phyloP scores from a whole-genome alignment of 2,329 filamentous ascomycete species.

The Talaromyces sp. region DNA sequence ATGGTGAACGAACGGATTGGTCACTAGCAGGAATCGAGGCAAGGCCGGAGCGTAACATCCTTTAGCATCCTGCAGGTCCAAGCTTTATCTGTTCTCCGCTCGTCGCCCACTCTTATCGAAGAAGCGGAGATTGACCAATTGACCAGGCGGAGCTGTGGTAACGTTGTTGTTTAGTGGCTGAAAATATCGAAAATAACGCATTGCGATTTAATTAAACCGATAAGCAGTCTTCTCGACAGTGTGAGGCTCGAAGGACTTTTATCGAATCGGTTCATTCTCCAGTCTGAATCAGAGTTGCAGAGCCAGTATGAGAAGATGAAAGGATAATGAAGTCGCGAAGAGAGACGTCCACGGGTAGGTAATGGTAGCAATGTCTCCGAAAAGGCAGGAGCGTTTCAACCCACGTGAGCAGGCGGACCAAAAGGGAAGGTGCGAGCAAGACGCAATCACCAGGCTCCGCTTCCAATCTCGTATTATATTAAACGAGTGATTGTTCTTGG shows the following conservation, averaged over 20 bases:
- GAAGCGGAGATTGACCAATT: background rate
- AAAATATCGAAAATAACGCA: background rate
- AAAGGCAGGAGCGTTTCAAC: background rate
- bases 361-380: no score
- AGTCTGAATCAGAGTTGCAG: no score
- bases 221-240: background rate
- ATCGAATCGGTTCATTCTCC: background rate
- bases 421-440: constrained; percentile 7
- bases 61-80: background rate
- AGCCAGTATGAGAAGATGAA: background rate
- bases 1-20: background rate
- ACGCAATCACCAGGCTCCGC: background rate
- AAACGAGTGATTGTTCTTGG: background rate
- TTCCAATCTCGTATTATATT: background rate
- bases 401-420: background rate
- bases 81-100: background rate
- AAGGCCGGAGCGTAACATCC: background rate
- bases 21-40: background rate
- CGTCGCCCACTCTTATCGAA: constrained; percentile 6
- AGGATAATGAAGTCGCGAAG: no score
- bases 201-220: background rate
- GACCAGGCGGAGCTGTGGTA: background rate
- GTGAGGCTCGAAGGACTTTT: background rate
- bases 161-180: background rate
- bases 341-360: background rate